A percentile compares a stretch with the other conserved stretches of the same genome.
Evolutionary conservation across 2,329 filamentous ascomycete genomes (phyloP).

Genomic region (Zalaria sp.): DNA sequence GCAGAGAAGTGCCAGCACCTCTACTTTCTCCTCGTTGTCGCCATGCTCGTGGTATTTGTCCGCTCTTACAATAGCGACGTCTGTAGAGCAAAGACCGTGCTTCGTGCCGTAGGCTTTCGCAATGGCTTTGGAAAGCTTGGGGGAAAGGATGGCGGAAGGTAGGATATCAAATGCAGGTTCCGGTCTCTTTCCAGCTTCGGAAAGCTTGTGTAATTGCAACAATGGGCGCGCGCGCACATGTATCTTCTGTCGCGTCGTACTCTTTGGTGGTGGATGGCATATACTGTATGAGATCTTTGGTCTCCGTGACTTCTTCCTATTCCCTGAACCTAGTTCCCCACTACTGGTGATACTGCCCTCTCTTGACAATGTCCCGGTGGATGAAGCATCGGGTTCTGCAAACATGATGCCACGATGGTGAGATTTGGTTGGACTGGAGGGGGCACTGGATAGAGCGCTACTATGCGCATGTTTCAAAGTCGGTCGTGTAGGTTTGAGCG

Average conservation of each 20-base stretch:
- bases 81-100: conserved; percentile 50
- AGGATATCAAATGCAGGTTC: conserved; percentile 60
- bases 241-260: conserved; percentile 43
- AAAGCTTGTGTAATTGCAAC: conserved; percentile 58
- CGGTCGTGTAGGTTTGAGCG: background rate
- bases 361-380: conserved; percentile 14
- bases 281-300: conserved; percentile 51
- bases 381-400: conserved; percentile 17
- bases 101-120: conserved; percentile 50
- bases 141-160: conserved; percentile 41
- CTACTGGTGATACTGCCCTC: conserved; percentile 10
- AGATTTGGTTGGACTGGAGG: conserved; percentile 14
- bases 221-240: conserved; percentile 54
- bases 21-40: conserved; percentile 37
- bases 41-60: conserved; percentile 43
- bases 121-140: conserved; percentile 45
- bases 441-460: background rate
- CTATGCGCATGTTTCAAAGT: conserved; percentile 1
- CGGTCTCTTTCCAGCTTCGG: conserved; percentile 41
- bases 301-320: conserved; percentile 16
- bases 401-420: conserved; percentile 15
- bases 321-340: background rate
- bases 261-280: conserved; percentile 51
- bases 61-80: conserved; percentile 57
- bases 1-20: conserved; percentile 57